Evolutionary conservation across 2,329 filamentous ascomycete genomes (phyloP).

Genomic region (Geosmithia flava): DNA sequence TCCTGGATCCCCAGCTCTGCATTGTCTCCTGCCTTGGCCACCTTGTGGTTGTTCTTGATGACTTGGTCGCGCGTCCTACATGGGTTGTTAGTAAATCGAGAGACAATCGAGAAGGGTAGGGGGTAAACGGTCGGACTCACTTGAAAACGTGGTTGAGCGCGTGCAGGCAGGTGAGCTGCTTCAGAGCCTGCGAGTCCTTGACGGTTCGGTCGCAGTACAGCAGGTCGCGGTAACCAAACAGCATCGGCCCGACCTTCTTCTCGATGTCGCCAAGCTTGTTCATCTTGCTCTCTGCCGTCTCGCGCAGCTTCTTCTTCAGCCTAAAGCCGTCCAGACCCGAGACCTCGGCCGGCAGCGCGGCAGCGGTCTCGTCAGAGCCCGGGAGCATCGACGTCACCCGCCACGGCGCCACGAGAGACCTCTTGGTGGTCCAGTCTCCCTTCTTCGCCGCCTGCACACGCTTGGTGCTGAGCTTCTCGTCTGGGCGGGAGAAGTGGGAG

Average conservation of each 20-base stretch:
- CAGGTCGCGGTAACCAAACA: constrained; percentile 77
- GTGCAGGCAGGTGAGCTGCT: constrained; percentile 67
- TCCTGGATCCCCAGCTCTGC: constrained; percentile 68
- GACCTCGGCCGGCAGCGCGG: constrained; percentile 20
- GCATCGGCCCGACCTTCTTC: constrained; percentile 51
- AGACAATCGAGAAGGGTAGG: not conserved
- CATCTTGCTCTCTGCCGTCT: constrained; percentile 38
- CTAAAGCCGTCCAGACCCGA: constrained; percentile 34
- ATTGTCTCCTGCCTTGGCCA: constrained; percentile 53
- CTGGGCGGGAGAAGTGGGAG: constrained; percentile 59
- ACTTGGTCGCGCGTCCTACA: constrained; percentile 71
- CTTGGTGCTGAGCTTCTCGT: constrained; percentile 45
- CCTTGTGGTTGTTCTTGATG: constrained; percentile 79
- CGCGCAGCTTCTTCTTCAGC: constrained; percentile 59
- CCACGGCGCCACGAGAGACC: constrained; percentile 30
- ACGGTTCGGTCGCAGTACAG: constrained; percentile 62
- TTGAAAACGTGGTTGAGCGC: constrained; percentile 88
- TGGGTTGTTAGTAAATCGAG: constrained; percentile 6
- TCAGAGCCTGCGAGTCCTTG: constrained; percentile 54
- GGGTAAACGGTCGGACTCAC: constrained; percentile 22
- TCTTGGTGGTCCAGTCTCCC: constrained; percentile 37
- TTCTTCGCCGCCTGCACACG: constrained; percentile 38
- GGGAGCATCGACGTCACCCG: constrained; percentile 36
- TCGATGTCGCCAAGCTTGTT: constrained; percentile 48
- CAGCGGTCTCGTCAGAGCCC: constrained; percentile 16